phyloP scores from a whole-genome alignment of 345 rosid species.

The sweet orange (Citrus sinensis) region DNA sequence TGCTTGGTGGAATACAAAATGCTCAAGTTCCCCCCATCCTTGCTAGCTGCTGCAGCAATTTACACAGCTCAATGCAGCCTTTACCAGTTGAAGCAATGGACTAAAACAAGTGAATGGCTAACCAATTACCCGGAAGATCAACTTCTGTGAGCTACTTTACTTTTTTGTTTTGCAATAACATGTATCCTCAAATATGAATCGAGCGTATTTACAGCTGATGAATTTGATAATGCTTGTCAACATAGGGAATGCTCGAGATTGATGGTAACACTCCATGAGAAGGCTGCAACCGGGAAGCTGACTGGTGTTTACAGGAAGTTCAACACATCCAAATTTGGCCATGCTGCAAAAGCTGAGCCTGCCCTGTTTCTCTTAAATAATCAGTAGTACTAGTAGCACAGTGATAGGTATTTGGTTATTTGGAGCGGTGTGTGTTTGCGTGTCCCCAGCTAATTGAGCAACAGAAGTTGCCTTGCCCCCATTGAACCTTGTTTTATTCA shows the following conservation, averaged over 20 bases:
- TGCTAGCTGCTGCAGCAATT: conserved; percentile 63
- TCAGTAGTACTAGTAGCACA: not conserved
- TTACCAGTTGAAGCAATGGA: conserved; percentile 44
- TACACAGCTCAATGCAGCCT: conserved; percentile 58
- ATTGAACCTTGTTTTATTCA: too few species aligned
- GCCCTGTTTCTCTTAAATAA: conserved; percentile 53
- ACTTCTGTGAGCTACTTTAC: conserved; percentile 36
- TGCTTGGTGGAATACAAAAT: conserved; percentile 60
- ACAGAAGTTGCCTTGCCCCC: not conserved
- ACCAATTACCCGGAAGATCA: conserved; percentile 50
- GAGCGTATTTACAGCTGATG: not conserved
- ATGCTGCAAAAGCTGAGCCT: conserved; percentile 62
- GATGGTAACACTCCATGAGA: conserved; percentile 74
- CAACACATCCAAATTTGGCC: conserved; percentile 68
- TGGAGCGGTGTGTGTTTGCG: not conserved
- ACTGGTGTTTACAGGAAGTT: conserved; percentile 83
- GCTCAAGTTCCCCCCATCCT: conserved; percentile 61
- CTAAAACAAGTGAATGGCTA: conserved; percentile 51
- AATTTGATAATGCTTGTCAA: not conserved
- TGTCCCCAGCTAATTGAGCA: not conserved
- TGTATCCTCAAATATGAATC: not conserved
- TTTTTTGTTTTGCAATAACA: not conserved
- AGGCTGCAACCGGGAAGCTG: conserved; percentile 74
- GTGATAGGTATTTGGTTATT: not conserved
- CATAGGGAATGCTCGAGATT: conserved; percentile 74